Percentiles rank a stretch among this genome's conserved stretches.
phyloP scores from a whole-genome alignment of 371 early-diverging fungal genomes.

The Globomyces sp. region DNA sequence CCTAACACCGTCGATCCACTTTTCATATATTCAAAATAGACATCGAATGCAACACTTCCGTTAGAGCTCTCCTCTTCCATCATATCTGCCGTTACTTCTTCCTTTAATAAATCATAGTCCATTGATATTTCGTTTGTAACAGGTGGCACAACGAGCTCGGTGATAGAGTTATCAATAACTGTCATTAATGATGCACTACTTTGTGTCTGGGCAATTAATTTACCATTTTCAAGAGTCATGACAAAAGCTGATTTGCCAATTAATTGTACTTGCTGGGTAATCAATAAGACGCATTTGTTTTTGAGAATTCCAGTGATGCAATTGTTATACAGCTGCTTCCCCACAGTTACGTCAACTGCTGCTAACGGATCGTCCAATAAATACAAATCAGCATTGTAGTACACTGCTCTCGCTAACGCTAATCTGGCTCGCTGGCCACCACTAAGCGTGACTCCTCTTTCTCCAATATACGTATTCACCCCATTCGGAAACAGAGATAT shows the following conservation, averaged over 20 bases:
- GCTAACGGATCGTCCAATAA: slow-evolving; percentile 48
- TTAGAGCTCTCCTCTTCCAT: not conserved
- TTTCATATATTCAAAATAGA: slow-evolving; percentile 9
- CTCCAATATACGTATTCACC: slow-evolving; percentile 35
- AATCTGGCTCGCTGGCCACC: slow-evolving; percentile 46
- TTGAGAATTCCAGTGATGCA: slow-evolving; percentile 28
- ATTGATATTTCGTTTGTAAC: not conserved
- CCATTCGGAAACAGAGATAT: slow-evolving; percentile 30
- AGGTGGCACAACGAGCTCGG: not conserved
- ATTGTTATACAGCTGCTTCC: slow-evolving; percentile 32
- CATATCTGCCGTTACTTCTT: slow-evolving; percentile 14
- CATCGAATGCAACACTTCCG: slow-evolving; percentile 6
- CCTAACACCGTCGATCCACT: slow-evolving; percentile 17
- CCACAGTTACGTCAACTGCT: slow-evolving; percentile 47
- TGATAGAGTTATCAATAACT: not conserved
- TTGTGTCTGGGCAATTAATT: slow-evolving; percentile 20
- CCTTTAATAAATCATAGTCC: not conserved
- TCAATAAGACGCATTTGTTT: slow-evolving; percentile 28
- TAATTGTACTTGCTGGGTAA: slow-evolving; percentile 43
- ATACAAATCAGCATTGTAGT: slow-evolving; percentile 39
- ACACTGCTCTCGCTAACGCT: slow-evolving; percentile 44
- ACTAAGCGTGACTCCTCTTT: slow-evolving; percentile 32
- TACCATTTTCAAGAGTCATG: slow-evolving; percentile 19
- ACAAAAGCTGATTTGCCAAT: slow-evolving; percentile 20
- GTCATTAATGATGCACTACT: not conserved